These are phyloP conservation scores for Cucurbita argyrosperma DNA, from an alignment of 306 rosid species.

Conservation along the genomic window DNA sequence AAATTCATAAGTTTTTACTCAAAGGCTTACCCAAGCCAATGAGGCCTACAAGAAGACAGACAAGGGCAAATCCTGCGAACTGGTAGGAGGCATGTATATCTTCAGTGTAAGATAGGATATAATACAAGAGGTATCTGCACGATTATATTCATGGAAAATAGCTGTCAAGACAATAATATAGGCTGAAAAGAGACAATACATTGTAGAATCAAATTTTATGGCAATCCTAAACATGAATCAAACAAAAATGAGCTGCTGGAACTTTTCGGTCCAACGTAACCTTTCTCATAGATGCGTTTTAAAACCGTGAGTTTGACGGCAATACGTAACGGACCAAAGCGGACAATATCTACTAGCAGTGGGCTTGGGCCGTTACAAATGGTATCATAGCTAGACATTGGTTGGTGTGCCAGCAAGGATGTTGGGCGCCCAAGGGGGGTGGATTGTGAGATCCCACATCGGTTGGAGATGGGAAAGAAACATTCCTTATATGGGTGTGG, in stretches of 20 bases:
- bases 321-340: too few relatives aligned
- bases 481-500: too few relatives aligned
- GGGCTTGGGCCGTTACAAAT: too few relatives aligned
- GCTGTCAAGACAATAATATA: constrained; percentile 9
- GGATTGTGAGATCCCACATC: too few relatives aligned
- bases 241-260: background rate
- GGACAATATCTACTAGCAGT: too few relatives aligned
- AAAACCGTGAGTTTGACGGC: too few relatives aligned
- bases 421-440: too few relatives aligned
- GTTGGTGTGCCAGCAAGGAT: too few relatives aligned
- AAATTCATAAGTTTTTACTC: background rate
- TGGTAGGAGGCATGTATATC: constrained; percentile 32
- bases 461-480: too few relatives aligned
- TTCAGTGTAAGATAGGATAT: constrained; percentile 45
- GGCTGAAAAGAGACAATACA: background rate
- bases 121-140: constrained; percentile 74
- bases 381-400: too few relatives aligned
- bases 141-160: constrained; percentile 11
- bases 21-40: constrained; percentile 61
- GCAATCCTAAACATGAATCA: background rate
- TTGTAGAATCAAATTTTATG: background rate
- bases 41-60: constrained; percentile 53
- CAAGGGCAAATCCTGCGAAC: constrained; percentile 44
- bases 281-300: background rate
- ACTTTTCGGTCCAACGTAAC: background rate